Evolutionary conservation across 2,329 filamentous ascomycete species (phyloP).

Genomic region (Gliomastix tumulicola): DNA sequence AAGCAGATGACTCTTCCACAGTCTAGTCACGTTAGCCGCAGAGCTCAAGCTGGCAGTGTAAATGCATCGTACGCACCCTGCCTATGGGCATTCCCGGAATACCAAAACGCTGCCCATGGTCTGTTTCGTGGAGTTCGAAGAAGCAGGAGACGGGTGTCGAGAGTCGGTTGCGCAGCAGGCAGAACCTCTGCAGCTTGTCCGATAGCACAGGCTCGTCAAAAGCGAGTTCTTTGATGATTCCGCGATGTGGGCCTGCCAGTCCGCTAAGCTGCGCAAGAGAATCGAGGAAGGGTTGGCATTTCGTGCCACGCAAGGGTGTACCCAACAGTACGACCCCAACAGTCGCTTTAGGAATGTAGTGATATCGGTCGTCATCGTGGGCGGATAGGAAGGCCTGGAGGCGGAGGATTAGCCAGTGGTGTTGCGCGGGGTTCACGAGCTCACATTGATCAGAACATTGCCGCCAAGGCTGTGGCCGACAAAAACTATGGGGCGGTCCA

Average conservation of each 20-base stretch:
- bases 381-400: neutral
- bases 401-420: no score
- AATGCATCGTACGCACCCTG: neutral
- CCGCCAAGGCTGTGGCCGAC: neutral
- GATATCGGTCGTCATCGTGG: neutral
- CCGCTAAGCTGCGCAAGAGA: no score
- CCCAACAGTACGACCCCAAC: neutral
- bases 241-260: neutral
- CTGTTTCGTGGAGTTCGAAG: neutral
- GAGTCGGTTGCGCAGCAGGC: neutral
- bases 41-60: no score
- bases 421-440: no score
- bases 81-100: neutral
- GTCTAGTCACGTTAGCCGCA: no score
- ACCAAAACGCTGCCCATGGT: neutral
- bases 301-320: no score
- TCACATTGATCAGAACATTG: neutral
- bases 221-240: neutral
- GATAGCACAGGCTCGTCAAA: neutral
- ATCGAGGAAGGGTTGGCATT: no score
- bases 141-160: neutral
- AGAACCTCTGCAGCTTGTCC: neutral
- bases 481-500: constrained; percentile 1
- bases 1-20: neutral
- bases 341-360: neutral